Conservation (phyloP, 257 asterid species). For the Euphrasia confusa region DNA sequence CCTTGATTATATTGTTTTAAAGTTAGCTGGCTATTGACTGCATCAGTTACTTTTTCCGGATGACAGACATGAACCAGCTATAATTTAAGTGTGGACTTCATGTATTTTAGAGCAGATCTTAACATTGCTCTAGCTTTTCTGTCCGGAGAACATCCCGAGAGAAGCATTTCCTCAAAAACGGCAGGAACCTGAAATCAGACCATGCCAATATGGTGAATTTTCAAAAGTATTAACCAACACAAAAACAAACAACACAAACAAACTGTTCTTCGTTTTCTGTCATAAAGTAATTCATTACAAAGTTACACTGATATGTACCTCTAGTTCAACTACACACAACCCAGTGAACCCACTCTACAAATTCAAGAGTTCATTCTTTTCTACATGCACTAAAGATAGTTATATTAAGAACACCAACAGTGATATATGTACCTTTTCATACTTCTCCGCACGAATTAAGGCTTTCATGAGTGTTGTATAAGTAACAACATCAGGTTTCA, state of each 20-base stretch:
- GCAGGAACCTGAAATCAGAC: slow-evolving; percentile 69
- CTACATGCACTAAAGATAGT: neutral
- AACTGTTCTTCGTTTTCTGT: too few relatives aligned
- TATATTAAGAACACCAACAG: neutral
- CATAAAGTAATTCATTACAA: too few relatives aligned
- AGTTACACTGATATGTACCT: too few relatives aligned
- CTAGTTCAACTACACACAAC: neutral
- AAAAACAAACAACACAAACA: too few relatives aligned
- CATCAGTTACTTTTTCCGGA: slow-evolving; percentile 1
- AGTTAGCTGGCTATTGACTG: slow-evolving; percentile 11
- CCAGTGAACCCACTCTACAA: too few relatives aligned
- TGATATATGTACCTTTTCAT: slow-evolving; percentile 50
- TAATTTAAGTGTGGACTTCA: slow-evolving; percentile 54
- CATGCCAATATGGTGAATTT: neutral
- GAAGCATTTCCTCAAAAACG: slow-evolving; percentile 90
- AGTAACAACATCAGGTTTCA: slow-evolving; percentile 88
- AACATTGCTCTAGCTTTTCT: slow-evolving; percentile 94
- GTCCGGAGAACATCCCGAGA: slow-evolving; percentile 80
- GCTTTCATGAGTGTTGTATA: slow-evolving; percentile 97
- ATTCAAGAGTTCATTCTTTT: neutral
- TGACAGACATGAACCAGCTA: slow-evolving; percentile 30
- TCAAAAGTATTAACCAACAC: too few relatives aligned
- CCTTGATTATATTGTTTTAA: slow-evolving; percentile 20
- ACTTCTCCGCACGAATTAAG: slow-evolving; percentile 84
- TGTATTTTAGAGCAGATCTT: slow-evolving; percentile 81